Conservation (phyloP, 2,329 filamentous ascomycete species). For the Acrodontium crateriforme region DNA sequence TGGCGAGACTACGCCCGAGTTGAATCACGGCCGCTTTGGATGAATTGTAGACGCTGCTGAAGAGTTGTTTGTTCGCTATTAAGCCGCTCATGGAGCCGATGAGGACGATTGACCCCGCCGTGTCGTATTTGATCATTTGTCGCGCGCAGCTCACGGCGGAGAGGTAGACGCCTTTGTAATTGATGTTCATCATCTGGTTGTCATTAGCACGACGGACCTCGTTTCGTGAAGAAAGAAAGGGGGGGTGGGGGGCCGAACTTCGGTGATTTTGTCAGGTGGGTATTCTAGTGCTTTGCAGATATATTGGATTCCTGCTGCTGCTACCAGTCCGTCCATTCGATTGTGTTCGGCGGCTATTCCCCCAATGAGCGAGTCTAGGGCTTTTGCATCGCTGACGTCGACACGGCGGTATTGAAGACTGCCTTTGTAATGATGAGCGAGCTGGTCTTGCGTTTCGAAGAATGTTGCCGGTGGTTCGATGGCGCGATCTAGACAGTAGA, state of each 20-base stretch:
- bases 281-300: constrained; percentile 18
- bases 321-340: constrained; percentile 18
- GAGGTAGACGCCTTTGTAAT: constrained; percentile 37
- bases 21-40: constrained; percentile 44
- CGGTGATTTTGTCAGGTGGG: constrained; percentile 19
- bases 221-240: not conserved
- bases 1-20: constrained; percentile 40
- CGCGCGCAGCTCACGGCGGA: constrained; percentile 33
- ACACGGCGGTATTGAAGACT: constrained; percentile 33
- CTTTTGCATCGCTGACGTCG: constrained; percentile 29
- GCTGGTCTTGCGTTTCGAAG: constrained; percentile 23
- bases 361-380: constrained; percentile 13
- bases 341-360: constrained; percentile 16
- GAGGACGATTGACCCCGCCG: constrained; percentile 34
- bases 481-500: constrained; percentile 35
- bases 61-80: constrained; percentile 33
- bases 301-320: constrained; percentile 20
- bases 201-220: too few species aligned
- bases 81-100: constrained; percentile 39
- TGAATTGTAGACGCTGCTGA: constrained; percentile 38
- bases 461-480: constrained; percentile 32
- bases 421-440: constrained; percentile 24
- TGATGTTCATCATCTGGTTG: constrained; percentile 32
- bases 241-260: constrained; percentile 4
- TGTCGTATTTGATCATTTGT: constrained; percentile 37